Percentiles rank a stretch among this genome's conserved stretches.
phyloP scores from a whole-genome alignment of 208 protist genomes.

The Trypanosoma melophagium region DNA sequence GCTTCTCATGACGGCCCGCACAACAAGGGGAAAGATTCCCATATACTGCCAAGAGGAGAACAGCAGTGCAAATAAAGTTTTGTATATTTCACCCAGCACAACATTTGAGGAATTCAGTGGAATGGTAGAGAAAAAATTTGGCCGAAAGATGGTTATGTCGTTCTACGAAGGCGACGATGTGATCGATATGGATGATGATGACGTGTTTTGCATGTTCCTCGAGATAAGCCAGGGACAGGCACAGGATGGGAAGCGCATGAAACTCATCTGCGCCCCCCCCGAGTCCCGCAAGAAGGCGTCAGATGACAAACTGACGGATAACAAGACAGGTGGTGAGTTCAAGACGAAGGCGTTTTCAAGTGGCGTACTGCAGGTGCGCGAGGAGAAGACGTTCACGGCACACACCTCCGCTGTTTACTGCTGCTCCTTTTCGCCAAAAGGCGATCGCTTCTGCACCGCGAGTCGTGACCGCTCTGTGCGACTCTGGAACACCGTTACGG shows the following conservation, averaged over 20 bases:
- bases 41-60: slow-evolving; percentile 79
- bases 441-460: slow-evolving; percentile 69
- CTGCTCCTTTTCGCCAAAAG: slow-evolving; percentile 79
- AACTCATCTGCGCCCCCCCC: slow-evolving; percentile 66
- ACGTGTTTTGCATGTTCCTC: slow-evolving; percentile 85
- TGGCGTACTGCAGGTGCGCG: slow-evolving; percentile 57
- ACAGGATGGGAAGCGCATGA: slow-evolving; percentile 63
- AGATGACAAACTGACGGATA: slow-evolving; percentile 50
- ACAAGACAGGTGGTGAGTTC: background rate
- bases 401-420: slow-evolving; percentile 80
- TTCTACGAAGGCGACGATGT: slow-evolving; percentile 84
- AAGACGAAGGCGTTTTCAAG: slow-evolving; percentile 53
- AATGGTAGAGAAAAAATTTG: slow-evolving; percentile 84
- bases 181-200: slow-evolving; percentile 83
- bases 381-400: slow-evolving; percentile 53
- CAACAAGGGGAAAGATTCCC: slow-evolving; percentile 61
- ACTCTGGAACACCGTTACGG: slow-evolving; percentile 65
- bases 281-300: slow-evolving; percentile 27
- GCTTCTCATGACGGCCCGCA: slow-evolving; percentile 24
- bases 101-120: slow-evolving; percentile 67
- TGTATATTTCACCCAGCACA: slow-evolving; percentile 64
- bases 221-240: slow-evolving; percentile 43
- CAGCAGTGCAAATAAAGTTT: slow-evolving; percentile 53
- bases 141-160: slow-evolving; percentile 57
- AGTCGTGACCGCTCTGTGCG: slow-evolving; percentile 83